Evolutionary conservation across 2,329 filamentous ascomycete species (phyloP), one percentile per base, ranked within the genome.

Genomic region (Claviceps fusiformis): DNA sequence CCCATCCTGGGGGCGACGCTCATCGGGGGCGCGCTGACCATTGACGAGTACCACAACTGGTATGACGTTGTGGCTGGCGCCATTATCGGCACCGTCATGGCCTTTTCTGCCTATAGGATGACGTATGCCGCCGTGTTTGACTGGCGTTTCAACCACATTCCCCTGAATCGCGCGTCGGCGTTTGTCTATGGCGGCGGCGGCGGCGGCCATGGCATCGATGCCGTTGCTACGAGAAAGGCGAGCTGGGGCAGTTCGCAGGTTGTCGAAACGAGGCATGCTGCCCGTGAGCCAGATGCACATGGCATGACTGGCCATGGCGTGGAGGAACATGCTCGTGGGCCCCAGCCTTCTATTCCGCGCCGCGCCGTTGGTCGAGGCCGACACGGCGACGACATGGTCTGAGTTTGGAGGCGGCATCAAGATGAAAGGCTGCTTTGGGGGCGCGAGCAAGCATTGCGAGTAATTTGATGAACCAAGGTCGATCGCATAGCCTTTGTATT

Each of bases 31-130:
- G 79, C 83, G 0, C 70, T 89, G 10, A 87, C 83, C 0, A 87
- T 89, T 55, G 82, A 89, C 59, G 80, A 87, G 64, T 87, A 76
- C 65, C 86, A 90, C 69, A 83, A 89, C 68, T 86, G 83, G 82
- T 88, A 88, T 58, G 85, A 89, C 55, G 72, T 86, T n/a, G 56
- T 87, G 0, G 82, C 81, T 0, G 85, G 85, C 5, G 83, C 77
- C 0, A 64, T 78, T 45, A 85, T 88, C 49, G 85, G 85, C 2
- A 82, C 78, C 2, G 64, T 80, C 57, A 80, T 86, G 68, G 85
- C 84, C 0, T 82, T 86, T 61, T 79, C 76, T 1, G 66, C 77
- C 0, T 87, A 86, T 65, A 73, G 85, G 54, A 85, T 85, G 81
- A 76, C 79, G 2, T 88, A 85, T 60, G 82, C 82, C 0, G 72